Conservation (phyloP, 768 basidiomycete species). For the Rhizopogon rudus region DNA sequence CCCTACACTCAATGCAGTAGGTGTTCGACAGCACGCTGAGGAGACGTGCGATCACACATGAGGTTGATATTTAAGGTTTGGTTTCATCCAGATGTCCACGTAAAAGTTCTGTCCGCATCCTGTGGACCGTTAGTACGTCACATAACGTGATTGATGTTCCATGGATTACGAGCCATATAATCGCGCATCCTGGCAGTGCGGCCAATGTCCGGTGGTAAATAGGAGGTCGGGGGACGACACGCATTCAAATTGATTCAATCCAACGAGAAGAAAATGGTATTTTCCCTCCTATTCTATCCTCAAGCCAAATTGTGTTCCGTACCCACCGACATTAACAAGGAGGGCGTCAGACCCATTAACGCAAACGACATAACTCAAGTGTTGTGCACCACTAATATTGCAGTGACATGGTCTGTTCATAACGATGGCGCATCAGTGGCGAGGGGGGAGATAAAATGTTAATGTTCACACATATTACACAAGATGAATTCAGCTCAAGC, state of each 20-base stretch:
- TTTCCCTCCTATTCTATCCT: neutral
- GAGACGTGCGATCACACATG: too few species aligned
- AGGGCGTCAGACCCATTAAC: neutral
- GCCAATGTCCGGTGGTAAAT: neutral
- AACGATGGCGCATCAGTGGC: neutral
- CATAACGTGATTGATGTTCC: too few species aligned
- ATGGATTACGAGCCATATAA: neutral
- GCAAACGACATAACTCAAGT: neutral
- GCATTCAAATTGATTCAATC: too few species aligned
- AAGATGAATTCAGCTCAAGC: neutral
- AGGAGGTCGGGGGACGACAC: too few species aligned
- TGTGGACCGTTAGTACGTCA: neutral
- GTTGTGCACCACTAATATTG: neutral
- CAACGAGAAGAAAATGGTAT: neutral
- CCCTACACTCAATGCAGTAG: too few species aligned
- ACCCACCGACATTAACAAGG: neutral
- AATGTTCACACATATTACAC: neutral
- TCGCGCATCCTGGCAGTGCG: neutral
- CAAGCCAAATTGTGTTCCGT: neutral
- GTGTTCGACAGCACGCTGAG: too few species aligned
- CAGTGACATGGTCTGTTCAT: neutral
- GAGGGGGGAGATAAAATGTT: neutral
- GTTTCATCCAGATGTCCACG: neutral
- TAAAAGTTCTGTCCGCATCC: neutral
- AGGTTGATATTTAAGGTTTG: too few species aligned